Conservation (phyloP, 2,329 filamentous ascomycete genomes). For the Trichoderma guizhouense region DNA sequence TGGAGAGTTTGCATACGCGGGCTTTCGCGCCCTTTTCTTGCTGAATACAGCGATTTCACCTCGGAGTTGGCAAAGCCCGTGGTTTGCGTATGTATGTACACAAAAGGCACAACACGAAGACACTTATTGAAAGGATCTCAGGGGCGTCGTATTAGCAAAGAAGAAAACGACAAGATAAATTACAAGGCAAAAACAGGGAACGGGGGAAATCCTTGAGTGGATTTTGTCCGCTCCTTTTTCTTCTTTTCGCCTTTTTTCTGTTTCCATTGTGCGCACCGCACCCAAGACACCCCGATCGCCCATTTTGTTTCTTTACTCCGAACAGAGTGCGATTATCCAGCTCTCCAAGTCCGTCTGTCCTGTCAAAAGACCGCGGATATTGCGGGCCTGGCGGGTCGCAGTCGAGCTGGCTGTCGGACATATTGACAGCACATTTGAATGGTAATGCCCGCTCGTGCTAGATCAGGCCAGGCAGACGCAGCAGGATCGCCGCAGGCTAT, state of each 20-base stretch:
- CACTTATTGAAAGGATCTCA: neutral
- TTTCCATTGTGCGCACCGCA: neutral
- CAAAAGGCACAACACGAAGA: neutral
- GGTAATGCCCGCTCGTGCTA: neutral
- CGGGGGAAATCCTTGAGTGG: neutral
- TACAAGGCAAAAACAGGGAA: neutral
- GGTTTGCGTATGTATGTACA: neutral
- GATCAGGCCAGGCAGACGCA: neutral
- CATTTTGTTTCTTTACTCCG: neutral
- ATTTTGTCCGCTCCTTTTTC: neutral
- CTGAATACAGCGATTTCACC: neutral
- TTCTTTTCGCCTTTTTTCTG: neutral
- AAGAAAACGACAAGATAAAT: neutral
- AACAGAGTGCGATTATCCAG: neutral
- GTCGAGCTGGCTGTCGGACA: neutral
- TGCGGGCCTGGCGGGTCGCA: neutral
- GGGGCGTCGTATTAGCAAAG: neutral
- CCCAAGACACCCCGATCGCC: neutral
- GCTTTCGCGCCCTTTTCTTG: neutral
- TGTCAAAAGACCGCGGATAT: neutral
- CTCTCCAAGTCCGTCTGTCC: neutral
- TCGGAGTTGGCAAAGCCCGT: neutral
- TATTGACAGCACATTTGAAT: neutral
- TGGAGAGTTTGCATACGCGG: neutral
- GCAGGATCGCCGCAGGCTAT: neutral